These are phyloP conservation scores for Leishmania guyanensis DNA, from an alignment of 208 protist species.

Conservation along the genomic window DNA sequence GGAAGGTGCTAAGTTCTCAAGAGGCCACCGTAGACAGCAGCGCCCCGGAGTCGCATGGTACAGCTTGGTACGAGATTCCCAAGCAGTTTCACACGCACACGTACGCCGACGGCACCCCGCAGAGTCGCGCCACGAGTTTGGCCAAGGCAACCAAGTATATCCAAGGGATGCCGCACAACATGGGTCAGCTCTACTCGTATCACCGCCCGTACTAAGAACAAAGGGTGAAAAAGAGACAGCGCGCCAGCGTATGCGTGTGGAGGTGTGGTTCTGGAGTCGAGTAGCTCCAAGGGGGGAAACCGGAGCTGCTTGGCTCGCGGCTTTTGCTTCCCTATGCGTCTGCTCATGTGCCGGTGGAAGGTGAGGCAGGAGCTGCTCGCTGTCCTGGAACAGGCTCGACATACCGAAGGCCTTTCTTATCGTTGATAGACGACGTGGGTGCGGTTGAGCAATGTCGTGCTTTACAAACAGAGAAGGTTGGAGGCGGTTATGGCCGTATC, in stretches of 20 bases:
- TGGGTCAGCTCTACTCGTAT: conserved; percentile 88
- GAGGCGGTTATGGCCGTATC: neutral
- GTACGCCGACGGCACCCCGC: conserved; percentile 33
- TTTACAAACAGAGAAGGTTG: neutral
- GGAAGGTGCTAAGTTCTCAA: conserved; percentile 25
- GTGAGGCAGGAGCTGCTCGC: neutral
- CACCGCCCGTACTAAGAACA: conserved; percentile 72
- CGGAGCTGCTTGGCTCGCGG: neutral
- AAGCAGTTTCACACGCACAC: conserved; percentile 27
- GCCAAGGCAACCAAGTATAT: conserved; percentile 35
- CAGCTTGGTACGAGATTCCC: conserved; percentile 12
- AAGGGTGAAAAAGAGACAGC: neutral
- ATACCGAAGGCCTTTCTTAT: neutral
- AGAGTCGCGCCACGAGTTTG: conserved; percentile 26
- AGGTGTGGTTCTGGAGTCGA: neutral
- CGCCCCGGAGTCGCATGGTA: neutral
- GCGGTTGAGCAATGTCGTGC: neutral
- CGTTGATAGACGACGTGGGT: neutral
- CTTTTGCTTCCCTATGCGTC: neutral
- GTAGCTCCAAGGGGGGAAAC: neutral
- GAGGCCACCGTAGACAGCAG: conserved; percentile 19
- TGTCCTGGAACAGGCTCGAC: neutral
- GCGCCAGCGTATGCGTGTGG: neutral
- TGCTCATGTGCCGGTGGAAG: neutral
- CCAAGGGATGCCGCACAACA: conserved; percentile 66